Evolutionary conservation across 2,329 filamentous ascomycete species (phyloP).

Genomic region (Claviceps humidiphila): DNA sequence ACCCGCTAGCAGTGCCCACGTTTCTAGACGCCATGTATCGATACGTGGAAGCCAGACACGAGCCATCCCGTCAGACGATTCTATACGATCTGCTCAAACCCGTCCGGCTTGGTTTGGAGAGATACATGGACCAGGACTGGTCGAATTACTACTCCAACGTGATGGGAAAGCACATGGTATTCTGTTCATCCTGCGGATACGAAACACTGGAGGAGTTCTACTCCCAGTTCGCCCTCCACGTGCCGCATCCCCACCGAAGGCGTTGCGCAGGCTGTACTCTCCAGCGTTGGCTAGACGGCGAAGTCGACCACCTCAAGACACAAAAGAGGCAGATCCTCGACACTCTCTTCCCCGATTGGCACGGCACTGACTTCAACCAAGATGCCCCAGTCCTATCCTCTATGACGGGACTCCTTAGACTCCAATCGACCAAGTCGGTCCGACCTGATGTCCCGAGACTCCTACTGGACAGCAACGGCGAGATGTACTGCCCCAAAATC

Average conservation of each 20-base stretch:
- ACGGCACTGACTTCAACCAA: conserved; percentile 13
- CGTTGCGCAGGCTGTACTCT: conserved; percentile 19
- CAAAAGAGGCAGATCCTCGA: conserved; percentile 10
- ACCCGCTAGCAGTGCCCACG: conserved; percentile 14
- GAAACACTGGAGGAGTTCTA: conserved; percentile 20
- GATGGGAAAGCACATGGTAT: conserved; percentile 14
- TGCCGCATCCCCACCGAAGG: conserved; percentile 7
- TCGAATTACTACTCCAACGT: conserved; percentile 11
- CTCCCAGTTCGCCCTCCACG: not conserved
- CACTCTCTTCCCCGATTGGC: conserved; percentile 16
- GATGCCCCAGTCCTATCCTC: conserved; percentile 17
- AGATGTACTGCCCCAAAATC: not conserved
- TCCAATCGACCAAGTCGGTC: conserved; percentile 8
- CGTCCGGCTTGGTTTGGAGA: conserved; percentile 15
- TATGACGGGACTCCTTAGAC: conserved; percentile 10
- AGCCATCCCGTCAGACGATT: conserved; percentile 8
- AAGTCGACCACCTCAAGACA: conserved; percentile 16
- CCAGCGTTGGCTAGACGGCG: conserved; percentile 15
- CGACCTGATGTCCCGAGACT: conserved; percentile 4
- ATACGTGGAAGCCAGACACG: conserved; percentile 2
- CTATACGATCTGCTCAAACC: conserved; percentile 22
- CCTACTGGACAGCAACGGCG: conserved; percentile 7
- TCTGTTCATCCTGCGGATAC: conserved; percentile 23
- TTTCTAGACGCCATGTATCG: conserved; percentile 23
- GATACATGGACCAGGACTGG: conserved; percentile 10